A percentile compares a stretch with the other conserved stretches of the same genome.
These are phyloP conservation scores for Chernovozyma aurita DNA, from an alignment of 1,139 yeast genomes.

Conservation along the genomic window DNA sequence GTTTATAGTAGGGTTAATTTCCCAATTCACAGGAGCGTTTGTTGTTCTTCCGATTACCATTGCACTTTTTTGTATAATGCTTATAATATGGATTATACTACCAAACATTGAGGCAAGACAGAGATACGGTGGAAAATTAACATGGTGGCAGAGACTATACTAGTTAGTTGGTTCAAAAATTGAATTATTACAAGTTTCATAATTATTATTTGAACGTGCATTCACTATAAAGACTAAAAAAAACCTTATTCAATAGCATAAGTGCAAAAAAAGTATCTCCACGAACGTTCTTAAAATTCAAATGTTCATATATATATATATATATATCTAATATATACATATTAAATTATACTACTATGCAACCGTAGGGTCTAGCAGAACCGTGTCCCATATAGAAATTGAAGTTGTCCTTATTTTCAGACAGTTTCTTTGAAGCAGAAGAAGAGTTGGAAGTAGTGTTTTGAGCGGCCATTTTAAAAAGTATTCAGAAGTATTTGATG, in stretches of 20 bases:
- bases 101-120: slow-evolving; percentile 33
- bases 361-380: neutral
- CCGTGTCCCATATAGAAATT: neutral
- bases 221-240: too few species aligned
- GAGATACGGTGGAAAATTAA: slow-evolving; percentile 11
- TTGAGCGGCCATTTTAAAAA: slow-evolving; percentile 1
- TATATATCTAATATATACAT: too few species aligned
- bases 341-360: too few species aligned
- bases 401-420: slow-evolving; percentile 2
- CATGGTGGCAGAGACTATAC: slow-evolving; percentile 16
- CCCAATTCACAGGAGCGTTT: slow-evolving; percentile 48
- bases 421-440: slow-evolving; percentile 2
- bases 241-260: too few species aligned
- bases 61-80: slow-evolving; percentile 32
- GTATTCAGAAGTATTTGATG: neutral
- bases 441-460: neutral
- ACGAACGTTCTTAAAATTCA: too few species aligned
- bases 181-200: too few species aligned
- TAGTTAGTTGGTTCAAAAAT: too few species aligned
- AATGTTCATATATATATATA: too few species aligned
- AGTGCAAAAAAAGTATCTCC: too few species aligned
- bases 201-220: too few species aligned
- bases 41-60: slow-evolving; percentile 54
- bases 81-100: slow-evolving; percentile 40
- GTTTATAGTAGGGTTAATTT: slow-evolving; percentile 49